These are phyloP conservation scores for Plasmodium reichenowi DNA, from an alignment of 169 alveolate genomes.

Conservation along the genomic window DNA sequence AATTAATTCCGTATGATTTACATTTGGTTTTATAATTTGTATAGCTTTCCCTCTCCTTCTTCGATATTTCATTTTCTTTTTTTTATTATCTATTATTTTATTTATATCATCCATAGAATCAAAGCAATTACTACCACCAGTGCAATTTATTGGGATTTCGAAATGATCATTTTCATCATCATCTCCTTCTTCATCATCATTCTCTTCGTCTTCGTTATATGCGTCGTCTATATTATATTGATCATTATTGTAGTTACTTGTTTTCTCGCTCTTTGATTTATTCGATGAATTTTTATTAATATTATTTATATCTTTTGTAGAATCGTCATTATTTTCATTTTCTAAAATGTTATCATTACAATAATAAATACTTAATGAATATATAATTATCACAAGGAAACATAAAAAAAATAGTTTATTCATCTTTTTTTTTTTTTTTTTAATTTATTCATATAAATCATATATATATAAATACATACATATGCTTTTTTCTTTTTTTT, in stretches of 20 bases:
- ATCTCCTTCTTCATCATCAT: conserved; percentile 27
- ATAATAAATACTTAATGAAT: conserved; percentile 26
- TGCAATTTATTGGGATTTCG: conserved; percentile 62
- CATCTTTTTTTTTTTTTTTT: conserved; percentile 52
- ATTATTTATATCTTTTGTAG: not conserved
- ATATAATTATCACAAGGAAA: conserved; percentile 19
- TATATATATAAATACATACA: conserved; percentile 20
- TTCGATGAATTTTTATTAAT: conserved; percentile 10
- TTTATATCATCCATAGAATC: conserved; percentile 53
- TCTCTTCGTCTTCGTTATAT: not conserved
- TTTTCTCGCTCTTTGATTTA: conserved; percentile 6
- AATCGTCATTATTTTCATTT: conserved; percentile 7
- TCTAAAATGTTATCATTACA: conserved; percentile 13
- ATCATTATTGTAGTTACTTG: not conserved
- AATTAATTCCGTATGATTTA: conserved; percentile 82
- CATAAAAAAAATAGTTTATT: conserved; percentile 47
- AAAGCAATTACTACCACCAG: conserved; percentile 34
- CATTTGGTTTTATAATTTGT: conserved; percentile 83
- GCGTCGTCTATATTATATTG: conserved; percentile 7
- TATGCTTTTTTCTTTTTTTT: not conserved
- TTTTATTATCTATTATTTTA: conserved; percentile 59
- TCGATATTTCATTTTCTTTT: conserved; percentile 29
- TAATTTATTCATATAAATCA: conserved; percentile 3
- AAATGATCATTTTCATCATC: conserved; percentile 44
- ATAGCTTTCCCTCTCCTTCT: conserved; percentile 79